Conservation (phyloP, 2,329 filamentous ascomycete genomes). For the Hypoxylon sp. region DNA sequence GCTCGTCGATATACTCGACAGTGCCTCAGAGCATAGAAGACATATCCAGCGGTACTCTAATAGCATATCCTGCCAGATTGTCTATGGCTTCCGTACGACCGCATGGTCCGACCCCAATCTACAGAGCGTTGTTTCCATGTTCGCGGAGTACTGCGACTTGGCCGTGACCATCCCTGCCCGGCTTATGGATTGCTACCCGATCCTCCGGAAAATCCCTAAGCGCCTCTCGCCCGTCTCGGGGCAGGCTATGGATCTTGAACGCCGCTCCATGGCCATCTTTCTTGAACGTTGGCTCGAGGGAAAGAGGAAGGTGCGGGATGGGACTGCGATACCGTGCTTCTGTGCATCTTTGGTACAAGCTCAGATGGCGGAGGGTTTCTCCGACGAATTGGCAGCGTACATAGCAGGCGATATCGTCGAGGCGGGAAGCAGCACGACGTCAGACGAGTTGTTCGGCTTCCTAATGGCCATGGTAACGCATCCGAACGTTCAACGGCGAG, state of each 20-base stretch:
- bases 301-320: conserved; percentile 12
- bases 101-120: conserved; percentile 58
- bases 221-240: not conserved
- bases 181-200: conserved; percentile 17
- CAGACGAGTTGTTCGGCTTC: conserved; percentile 13
- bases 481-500: conserved; percentile 7
- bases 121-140: not conserved
- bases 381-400: conserved; percentile 11
- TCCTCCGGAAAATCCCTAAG: conserved; percentile 12
- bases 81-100: conserved; percentile 61
- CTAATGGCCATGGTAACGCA: conserved; percentile 15
- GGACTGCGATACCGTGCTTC: conserved; percentile 8
- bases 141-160: not conserved
- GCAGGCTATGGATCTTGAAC: conserved; percentile 6
- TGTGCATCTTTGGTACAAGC: conserved; percentile 5
- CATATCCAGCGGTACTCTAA: conserved; percentile 63
- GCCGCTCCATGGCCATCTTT: conserved; percentile 3
- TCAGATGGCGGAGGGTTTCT: conserved; percentile 5
- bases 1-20: conserved; percentile 61
- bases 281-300: conserved; percentile 15
- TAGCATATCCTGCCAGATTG: conserved; percentile 62
- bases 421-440: conserved; percentile 9
- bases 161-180: conserved; percentile 5
- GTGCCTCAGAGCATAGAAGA: conserved; percentile 57
- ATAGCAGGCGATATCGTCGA: conserved; percentile 11